Evolutionary conservation across 192 early-diverging fungal genomes (phyloP).

Genomic region (Tieghemiomyces parasiticus): DNA sequence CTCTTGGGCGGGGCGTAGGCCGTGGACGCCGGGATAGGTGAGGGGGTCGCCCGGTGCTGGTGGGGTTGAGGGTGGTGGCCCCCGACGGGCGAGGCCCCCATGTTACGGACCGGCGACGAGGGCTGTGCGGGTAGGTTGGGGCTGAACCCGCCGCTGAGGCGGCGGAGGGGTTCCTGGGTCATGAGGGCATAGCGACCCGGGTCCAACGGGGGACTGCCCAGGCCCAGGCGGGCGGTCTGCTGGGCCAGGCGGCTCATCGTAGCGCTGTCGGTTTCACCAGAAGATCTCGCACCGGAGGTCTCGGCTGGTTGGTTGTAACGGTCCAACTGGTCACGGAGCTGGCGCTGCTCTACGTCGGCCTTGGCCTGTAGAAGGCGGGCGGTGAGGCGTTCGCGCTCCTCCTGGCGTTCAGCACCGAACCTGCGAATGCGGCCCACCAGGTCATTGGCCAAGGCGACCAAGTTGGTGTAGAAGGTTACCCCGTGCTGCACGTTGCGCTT

Average conservation of each 20-base stretch:
- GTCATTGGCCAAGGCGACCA: slow-evolving; percentile 30
- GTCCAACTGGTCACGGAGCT: slow-evolving; percentile 42
- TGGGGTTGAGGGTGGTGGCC: neutral
- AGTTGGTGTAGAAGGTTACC: slow-evolving; percentile 37
- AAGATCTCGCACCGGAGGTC: neutral
- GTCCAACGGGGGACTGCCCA: neutral
- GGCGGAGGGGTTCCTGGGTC: slow-evolving; percentile 5
- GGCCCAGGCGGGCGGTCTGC: neutral
- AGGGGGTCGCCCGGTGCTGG: too few species aligned
- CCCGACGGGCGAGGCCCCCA: neutral
- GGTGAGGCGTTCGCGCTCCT: slow-evolving; percentile 35
- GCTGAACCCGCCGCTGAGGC: slow-evolving; percentile 1
- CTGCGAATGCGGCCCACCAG: slow-evolving; percentile 27
- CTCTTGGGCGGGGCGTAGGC: neutral
- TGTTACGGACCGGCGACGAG: neutral
- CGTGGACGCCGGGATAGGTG: neutral
- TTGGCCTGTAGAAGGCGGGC: slow-evolving; percentile 29
- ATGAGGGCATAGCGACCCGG: slow-evolving; percentile 4
- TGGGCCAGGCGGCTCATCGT: slow-evolving; percentile 2
- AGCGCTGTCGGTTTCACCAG: neutral
- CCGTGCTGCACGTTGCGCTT: slow-evolving; percentile 42
- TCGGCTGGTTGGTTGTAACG: slow-evolving; percentile 14
- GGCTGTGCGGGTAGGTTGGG: neutral
- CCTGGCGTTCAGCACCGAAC: slow-evolving; percentile 35
- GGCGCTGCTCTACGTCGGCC: slow-evolving; percentile 37